Percentiles rank a stretch among this genome's conserved stretches.
These are phyloP conservation scores for Aristolochia fimbriata DNA, from an alignment of 164 flowering plant species.

Conservation along the genomic window DNA sequence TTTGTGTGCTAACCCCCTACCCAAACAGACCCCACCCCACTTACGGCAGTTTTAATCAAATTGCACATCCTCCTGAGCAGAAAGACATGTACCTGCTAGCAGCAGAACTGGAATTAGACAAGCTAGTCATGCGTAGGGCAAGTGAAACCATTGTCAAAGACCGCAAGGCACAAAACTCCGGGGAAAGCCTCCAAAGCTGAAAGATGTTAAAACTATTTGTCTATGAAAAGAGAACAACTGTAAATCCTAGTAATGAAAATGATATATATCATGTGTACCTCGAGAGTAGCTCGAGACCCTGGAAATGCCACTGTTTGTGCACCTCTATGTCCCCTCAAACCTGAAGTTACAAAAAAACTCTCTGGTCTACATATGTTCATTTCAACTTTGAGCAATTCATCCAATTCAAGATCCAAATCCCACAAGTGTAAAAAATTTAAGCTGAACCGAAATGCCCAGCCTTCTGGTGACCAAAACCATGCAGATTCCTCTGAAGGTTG, in stretches of 20 bases:
- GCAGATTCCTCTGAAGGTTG: slow-evolving; percentile 23
- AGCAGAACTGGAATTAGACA: slow-evolving; percentile 56
- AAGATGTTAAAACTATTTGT: slow-evolving; percentile 21
- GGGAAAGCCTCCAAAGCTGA: slow-evolving; percentile 92
- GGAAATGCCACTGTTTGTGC: slow-evolving; percentile 81
- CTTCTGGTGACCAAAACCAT: slow-evolving; percentile 36
- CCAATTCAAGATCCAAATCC: slow-evolving; percentile 67
- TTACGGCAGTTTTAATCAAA: too few relatives aligned
- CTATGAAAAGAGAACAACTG: slow-evolving; percentile 8
- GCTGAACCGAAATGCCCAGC: slow-evolving; percentile 50
- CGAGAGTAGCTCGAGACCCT: slow-evolving; percentile 45
- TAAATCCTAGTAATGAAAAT: not conserved
- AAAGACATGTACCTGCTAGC: slow-evolving; percentile 64
- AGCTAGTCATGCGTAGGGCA: slow-evolving; percentile 74
- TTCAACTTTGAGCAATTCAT: slow-evolving; percentile 57
- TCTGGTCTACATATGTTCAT: slow-evolving; percentile 63
- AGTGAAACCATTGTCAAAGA: slow-evolving; percentile 89
- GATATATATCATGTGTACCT: slow-evolving; percentile 43
- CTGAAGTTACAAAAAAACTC: slow-evolving; percentile 52
- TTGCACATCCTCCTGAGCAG: not conserved
- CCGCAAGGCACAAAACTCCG: slow-evolving; percentile 89
- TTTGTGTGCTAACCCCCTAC: too few relatives aligned
- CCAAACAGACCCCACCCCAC: too few relatives aligned
- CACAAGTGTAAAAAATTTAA: slow-evolving; percentile 84
- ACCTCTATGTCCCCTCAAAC: slow-evolving; percentile 85